A percentile compares a stretch with the other conserved stretches of the same genome.
Evolutionary conservation across 768 basidiomycete species (phyloP).

Genomic region (Solioccasus polychromus): DNA sequence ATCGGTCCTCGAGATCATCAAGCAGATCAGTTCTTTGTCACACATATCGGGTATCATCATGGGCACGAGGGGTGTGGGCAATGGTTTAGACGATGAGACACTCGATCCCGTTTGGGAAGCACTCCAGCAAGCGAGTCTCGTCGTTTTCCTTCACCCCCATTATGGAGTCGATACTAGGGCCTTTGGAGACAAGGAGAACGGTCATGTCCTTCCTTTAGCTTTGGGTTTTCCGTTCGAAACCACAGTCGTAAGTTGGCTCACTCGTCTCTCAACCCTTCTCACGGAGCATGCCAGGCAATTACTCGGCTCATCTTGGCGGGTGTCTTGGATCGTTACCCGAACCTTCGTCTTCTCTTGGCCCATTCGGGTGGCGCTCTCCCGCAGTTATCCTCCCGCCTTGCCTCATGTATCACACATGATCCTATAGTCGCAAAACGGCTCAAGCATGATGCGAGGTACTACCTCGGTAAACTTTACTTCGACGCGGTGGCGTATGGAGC

Average conservation of each 20-base stretch:
- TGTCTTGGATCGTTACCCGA: conserved; percentile 74
- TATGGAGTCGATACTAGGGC: conserved; percentile 74
- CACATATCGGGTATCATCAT: conserved; percentile 79
- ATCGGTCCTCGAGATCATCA: conserved; percentile 60
- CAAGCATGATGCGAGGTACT: conserved; percentile 79
- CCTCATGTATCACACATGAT: conserved; percentile 84
- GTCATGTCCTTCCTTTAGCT: conserved; percentile 84
- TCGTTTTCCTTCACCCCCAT: conserved; percentile 84
- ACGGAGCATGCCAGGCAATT: conserved; percentile 45
- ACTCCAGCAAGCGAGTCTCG: conserved; percentile 63
- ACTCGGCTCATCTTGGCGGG: conserved; percentile 82
- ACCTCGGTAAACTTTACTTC: conserved; percentile 74
- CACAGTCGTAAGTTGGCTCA: conserved; percentile 57
- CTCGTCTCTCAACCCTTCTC: conserved; percentile 1
- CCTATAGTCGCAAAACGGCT: conserved; percentile 73
- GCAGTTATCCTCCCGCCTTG: conserved; percentile 78
- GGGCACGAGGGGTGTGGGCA: conserved; percentile 75
- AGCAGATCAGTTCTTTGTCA: conserved; percentile 60
- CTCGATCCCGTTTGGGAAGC: conserved; percentile 84
- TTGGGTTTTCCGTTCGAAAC: conserved; percentile 92
- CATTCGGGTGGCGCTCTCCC: conserved; percentile 87
- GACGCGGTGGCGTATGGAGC: conserved; percentile 90
- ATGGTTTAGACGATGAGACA: conserved; percentile 74
- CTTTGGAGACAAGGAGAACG: conserved; percentile 77
- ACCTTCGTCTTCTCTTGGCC: conserved; percentile 74